Evolutionary conservation across 495 filamentous ascomycete genomes (phyloP).

Genomic region (Penicillium diatomitis): DNA sequence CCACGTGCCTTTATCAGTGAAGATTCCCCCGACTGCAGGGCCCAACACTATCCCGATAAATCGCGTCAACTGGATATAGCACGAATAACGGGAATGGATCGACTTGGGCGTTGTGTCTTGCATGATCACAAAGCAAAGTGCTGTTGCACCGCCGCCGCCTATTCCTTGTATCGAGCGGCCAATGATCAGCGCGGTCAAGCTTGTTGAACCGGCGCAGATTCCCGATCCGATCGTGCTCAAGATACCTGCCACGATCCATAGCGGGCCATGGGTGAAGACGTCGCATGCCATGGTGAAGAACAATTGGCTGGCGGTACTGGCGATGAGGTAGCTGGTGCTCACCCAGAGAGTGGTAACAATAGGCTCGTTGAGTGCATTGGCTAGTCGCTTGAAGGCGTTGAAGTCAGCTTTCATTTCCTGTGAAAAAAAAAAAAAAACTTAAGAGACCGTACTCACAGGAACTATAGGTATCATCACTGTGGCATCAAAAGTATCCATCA

Average conservation of each 20-base stretch:
- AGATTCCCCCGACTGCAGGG: conserved; percentile 29
- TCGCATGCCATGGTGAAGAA: conserved; percentile 33
- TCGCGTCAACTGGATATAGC: conserved; percentile 27
- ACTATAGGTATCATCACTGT: conserved; percentile 26
- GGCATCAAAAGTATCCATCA: conserved; percentile 34
- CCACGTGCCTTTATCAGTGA: conserved; percentile 26
- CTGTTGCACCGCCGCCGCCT: conserved; percentile 61
- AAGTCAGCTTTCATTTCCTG: neutral
- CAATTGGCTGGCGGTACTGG: conserved; percentile 28
- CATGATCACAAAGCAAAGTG: conserved; percentile 55
- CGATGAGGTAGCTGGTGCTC: conserved; percentile 30
- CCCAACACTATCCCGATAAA: conserved; percentile 30
- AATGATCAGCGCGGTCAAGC: conserved; percentile 51
- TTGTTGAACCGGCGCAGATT: conserved; percentile 47
- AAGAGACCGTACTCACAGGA: conserved; percentile 7
- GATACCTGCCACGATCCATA: conserved; percentile 42
- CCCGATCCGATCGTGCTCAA: conserved; percentile 53
- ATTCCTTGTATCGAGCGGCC: conserved; percentile 61
- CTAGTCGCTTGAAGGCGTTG: conserved; percentile 16
- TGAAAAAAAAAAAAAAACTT: too few relatives aligned
- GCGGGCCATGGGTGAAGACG: conserved; percentile 28
- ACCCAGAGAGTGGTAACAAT: conserved; percentile 32
- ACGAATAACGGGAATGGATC: conserved; percentile 31
- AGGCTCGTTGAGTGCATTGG: conserved; percentile 17
- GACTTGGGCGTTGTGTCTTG: conserved; percentile 48